Evolutionary conservation across 805 yeast genomes (phyloP).

Genomic region (Candida fluviatilis): DNA sequence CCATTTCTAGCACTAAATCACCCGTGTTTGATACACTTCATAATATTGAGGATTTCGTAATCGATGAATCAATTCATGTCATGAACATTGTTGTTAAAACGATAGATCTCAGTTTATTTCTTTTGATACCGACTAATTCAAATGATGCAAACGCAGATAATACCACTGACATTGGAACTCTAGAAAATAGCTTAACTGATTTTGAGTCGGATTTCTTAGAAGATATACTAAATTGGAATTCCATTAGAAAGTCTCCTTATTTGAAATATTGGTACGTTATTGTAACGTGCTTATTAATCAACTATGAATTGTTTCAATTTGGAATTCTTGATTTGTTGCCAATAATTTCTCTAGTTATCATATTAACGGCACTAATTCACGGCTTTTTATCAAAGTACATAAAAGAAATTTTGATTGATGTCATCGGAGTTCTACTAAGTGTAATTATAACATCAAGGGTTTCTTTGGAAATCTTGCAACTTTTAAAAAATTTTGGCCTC

Average conservation of each 20-base stretch:
- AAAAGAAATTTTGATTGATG: constrained; percentile 7
- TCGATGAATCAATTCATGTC: constrained; percentile 1
- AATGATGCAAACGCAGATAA: not conserved
- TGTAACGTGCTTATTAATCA: constrained; percentile 15
- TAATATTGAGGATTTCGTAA: constrained; percentile 3
- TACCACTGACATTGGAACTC: not conserved
- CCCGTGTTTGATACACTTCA: not conserved
- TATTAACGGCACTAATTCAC: not conserved
- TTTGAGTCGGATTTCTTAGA: not conserved
- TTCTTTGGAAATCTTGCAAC: constrained; percentile 20
- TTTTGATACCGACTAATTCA: constrained; percentile 6
- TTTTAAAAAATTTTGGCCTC: constrained; percentile 42
- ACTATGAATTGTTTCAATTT: constrained; percentile 14
- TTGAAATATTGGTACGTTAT: constrained; percentile 14
- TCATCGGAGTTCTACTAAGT: constrained; percentile 20
- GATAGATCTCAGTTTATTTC: constrained; percentile 4
- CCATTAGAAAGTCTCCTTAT: not conserved
- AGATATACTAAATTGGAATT: not conserved
- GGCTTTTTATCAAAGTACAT: constrained; percentile 1
- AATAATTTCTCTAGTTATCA: not conserved
- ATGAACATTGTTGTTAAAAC: constrained; percentile 1
- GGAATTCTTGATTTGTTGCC: constrained; percentile 8
- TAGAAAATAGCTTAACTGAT: not conserved
- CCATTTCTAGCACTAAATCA: not conserved
- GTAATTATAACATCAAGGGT: constrained; percentile 23